A percentile compares a stretch with the other conserved stretches of the same genome.
phyloP scores from a whole-genome alignment of 2,329 filamentous ascomycete species.

The Apiospora koreana region DNA sequence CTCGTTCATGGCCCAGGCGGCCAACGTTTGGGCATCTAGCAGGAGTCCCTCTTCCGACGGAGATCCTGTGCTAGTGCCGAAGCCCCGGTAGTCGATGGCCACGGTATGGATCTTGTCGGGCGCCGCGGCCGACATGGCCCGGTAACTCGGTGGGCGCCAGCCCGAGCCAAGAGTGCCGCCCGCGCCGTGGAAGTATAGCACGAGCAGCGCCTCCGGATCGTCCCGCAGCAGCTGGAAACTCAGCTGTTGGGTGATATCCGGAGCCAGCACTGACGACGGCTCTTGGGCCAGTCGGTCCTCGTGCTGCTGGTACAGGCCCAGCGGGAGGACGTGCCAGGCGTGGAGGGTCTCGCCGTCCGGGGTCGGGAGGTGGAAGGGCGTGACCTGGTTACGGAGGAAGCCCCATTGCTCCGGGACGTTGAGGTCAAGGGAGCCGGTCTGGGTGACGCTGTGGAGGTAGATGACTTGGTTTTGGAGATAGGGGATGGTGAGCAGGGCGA shows the following conservation, averaged over 20 bases:
- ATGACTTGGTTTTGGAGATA: slow-evolving; percentile 56
- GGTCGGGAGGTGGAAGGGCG: slow-evolving; percentile 69
- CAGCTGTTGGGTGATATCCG: slow-evolving; percentile 36
- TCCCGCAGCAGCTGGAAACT: slow-evolving; percentile 46
- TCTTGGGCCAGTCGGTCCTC: slow-evolving; percentile 48
- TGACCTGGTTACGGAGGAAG: slow-evolving; percentile 71
- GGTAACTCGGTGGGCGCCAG: slow-evolving; percentile 56
- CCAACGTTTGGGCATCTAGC: slow-evolving; percentile 52
- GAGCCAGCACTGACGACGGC: slow-evolving; percentile 31
- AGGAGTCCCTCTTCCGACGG: slow-evolving; percentile 58
- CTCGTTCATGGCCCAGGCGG: slow-evolving; percentile 53
- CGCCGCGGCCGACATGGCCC: slow-evolving; percentile 51
- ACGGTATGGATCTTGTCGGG: slow-evolving; percentile 57
- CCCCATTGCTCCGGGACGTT: slow-evolving; percentile 69
- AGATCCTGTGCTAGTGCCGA: slow-evolving; percentile 51
- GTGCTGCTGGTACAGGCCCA: slow-evolving; percentile 64
- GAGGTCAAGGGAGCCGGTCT: slow-evolving; percentile 62
- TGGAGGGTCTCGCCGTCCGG: slow-evolving; percentile 67
- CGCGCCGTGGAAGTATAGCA: slow-evolving; percentile 57
- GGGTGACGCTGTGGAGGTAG: slow-evolving; percentile 54
- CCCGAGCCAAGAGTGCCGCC: slow-evolving; percentile 58
- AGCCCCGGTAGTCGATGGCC: slow-evolving; percentile 64
- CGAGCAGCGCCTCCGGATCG: slow-evolving; percentile 43
- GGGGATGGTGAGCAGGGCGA: slow-evolving; percentile 34
- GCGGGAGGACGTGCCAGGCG: slow-evolving; percentile 74